Percentiles rank a stretch among this genome's conserved stretches.
These are phyloP conservation scores for Scheffersomyces insectosa DNA, from an alignment of 1,139 yeast species.

Conservation along the genomic window DNA sequence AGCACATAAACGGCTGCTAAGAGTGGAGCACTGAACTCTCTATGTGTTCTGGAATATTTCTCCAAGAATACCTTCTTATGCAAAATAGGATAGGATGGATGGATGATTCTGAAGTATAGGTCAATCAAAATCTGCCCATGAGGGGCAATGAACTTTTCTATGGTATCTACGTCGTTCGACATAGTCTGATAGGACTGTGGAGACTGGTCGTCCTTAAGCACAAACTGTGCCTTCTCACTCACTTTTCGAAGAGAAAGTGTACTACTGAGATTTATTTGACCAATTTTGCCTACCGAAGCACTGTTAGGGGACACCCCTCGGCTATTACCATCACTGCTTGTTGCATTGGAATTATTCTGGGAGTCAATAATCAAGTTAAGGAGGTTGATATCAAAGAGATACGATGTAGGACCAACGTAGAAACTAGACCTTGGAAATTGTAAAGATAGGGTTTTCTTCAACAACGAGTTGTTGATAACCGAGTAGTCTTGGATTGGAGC, in stretches of 20 bases:
- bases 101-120: constrained; percentile 71
- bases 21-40: constrained; percentile 76
- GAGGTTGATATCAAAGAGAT: constrained; percentile 58
- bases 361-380: constrained; percentile 54
- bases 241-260: constrained; percentile 66
- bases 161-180: constrained; percentile 68
- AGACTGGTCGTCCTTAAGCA: constrained; percentile 70
- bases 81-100: constrained; percentile 75
- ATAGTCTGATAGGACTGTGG: constrained; percentile 61
- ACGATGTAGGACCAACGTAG: constrained; percentile 73
- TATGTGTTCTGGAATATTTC: constrained; percentile 71
- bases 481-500: constrained; percentile 59
- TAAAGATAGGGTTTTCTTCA: constrained; percentile 46
- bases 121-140: constrained; percentile 74
- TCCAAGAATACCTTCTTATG: constrained; percentile 78
- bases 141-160: constrained; percentile 72
- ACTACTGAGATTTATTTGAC: constrained; percentile 62
- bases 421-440: constrained; percentile 79
- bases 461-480: constrained; percentile 46
- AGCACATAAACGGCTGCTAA: constrained; percentile 74
- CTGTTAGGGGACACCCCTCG: neutral
- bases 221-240: constrained; percentile 62
- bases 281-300: constrained; percentile 39
- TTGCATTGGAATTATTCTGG: constrained; percentile 21
- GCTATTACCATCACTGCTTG: neutral